Conservation (phyloP, 345 rosid genomes). For the Corchorus olitorius region DNA sequence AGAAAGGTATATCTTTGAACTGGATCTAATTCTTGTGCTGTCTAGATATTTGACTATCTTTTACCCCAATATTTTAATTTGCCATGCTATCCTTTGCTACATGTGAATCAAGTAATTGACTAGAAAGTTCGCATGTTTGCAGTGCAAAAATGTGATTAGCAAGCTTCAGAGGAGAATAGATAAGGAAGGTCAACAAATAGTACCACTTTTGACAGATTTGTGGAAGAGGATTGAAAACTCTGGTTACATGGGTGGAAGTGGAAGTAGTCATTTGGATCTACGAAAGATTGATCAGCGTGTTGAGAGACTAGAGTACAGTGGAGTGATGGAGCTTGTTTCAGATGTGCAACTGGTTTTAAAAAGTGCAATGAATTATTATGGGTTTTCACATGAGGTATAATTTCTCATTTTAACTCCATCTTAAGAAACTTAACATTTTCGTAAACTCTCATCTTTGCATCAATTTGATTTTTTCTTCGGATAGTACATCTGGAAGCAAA, state of each 20-base stretch:
- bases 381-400: constrained; percentile 90
- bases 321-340: constrained; percentile 83
- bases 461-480: neutral
- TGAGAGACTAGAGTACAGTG: constrained; percentile 75
- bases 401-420: neutral
- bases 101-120: constrained; percentile 20
- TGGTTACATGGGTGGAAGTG: constrained; percentile 62
- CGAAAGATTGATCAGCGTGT: constrained; percentile 86
- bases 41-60: neutral
- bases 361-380: constrained; percentile 85
- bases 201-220: constrained; percentile 82
- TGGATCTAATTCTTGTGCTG: constrained; percentile 1
- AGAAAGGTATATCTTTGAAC: constrained; percentile 66
- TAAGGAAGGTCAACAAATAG: constrained; percentile 95
- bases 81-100: constrained; percentile 1
- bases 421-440: neutral
- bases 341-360: constrained; percentile 90
- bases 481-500: constrained; percentile 13
- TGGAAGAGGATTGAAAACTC: constrained; percentile 87
- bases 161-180: constrained; percentile 90
- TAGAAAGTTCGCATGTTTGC: constrained; percentile 32
- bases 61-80: neutral
- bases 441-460: neutral
- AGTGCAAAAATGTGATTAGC: constrained; percentile 90
- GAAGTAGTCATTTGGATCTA: constrained; percentile 72